A percentile compares a stretch with the other conserved stretches of the same genome.
phyloP scores from a whole-genome alignment of 2,329 filamentous ascomycete genomes.

The Apiospora pterosperma region DNA sequence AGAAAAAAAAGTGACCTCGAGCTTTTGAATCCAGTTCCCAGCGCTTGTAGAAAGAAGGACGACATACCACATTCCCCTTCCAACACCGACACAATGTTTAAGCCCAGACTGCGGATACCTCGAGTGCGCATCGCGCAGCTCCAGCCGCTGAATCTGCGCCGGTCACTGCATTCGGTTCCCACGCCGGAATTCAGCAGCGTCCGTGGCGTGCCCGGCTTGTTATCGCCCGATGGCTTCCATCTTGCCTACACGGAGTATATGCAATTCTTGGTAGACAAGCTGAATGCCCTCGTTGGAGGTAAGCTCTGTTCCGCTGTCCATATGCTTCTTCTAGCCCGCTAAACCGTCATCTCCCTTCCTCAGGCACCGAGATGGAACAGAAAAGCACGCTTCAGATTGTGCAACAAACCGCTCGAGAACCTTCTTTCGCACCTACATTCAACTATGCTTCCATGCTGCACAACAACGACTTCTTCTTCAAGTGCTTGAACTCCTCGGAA shows the following conservation, averaged over 20 bases:
- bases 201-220: slow-evolving; percentile 61
- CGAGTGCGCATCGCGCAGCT: slow-evolving; percentile 35
- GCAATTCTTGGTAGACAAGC: slow-evolving; percentile 65
- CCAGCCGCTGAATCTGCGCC: slow-evolving; percentile 27
- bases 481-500: slow-evolving; percentile 38
- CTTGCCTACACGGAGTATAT: slow-evolving; percentile 85
- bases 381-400: slow-evolving; percentile 64
- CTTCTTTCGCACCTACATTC: slow-evolving; percentile 75
- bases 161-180: slow-evolving; percentile 47
- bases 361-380: slow-evolving; percentile 63
- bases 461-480: slow-evolving; percentile 87
- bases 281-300: slow-evolving; percentile 75
- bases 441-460: slow-evolving; percentile 96
- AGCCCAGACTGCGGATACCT: slow-evolving; percentile 51
- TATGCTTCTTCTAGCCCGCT: background rate
- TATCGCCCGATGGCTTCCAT: slow-evolving; percentile 66
- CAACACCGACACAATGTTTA: slow-evolving; percentile 41
- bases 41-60: background rate
- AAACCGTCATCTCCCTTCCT: background rate
- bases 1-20: background rate
- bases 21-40: background rate
- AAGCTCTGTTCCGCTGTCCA: slow-evolving; percentile 26
- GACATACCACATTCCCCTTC: background rate
- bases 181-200: slow-evolving; percentile 34
- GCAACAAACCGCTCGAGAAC: slow-evolving; percentile 74